A percentile compares a stretch with the other conserved stretches of the same genome.
Conservation (phyloP, 495 filamentous ascomycete genomes). For the Aspergillus biplanus region DNA sequence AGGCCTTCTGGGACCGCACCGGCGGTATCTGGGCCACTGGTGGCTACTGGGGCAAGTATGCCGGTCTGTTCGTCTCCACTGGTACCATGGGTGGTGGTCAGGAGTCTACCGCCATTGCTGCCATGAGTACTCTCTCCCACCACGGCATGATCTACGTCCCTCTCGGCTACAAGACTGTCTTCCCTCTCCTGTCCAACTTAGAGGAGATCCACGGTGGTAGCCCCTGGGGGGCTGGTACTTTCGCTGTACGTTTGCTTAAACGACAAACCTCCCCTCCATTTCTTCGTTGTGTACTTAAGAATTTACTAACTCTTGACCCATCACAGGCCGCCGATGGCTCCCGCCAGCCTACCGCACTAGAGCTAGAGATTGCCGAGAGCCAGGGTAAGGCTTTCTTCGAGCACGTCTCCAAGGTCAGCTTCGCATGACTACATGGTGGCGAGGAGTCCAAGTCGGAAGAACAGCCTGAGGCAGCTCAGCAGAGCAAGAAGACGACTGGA, state of each 20-base stretch:
- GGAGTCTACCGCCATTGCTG: slow-evolving; percentile 80
- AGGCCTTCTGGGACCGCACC: slow-evolving; percentile 84
- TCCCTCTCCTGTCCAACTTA: slow-evolving; percentile 67
- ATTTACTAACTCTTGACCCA: slow-evolving; percentile 4
- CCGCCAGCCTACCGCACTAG: slow-evolving; percentile 72
- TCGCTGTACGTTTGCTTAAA: slow-evolving; percentile 60
- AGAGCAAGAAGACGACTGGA: slow-evolving; percentile 21
- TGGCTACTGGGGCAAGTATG: slow-evolving; percentile 87
- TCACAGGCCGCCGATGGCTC: slow-evolving; percentile 68
- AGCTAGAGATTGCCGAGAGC: slow-evolving; percentile 74
- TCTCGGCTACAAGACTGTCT: slow-evolving; percentile 85
- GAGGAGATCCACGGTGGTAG: slow-evolving; percentile 80
- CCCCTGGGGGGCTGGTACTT: slow-evolving; percentile 95
- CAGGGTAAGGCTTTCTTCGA: slow-evolving; percentile 91
- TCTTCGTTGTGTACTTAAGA: neutral
- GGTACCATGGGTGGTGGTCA: slow-evolving; percentile 86
- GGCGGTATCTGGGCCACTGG: slow-evolving; percentile 73
- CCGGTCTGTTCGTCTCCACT: slow-evolving; percentile 87
- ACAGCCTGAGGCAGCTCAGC: slow-evolving; percentile 32
- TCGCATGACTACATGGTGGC: slow-evolving; percentile 81
- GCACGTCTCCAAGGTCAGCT: slow-evolving; percentile 70
- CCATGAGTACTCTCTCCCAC: slow-evolving; percentile 87
- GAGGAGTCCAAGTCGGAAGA: slow-evolving; percentile 39
- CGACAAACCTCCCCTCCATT: neutral
- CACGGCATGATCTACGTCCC: slow-evolving; percentile 97